Conservation (phyloP, 2,329 filamentous ascomycete genomes). For the Shiraia bambusicola region DNA sequence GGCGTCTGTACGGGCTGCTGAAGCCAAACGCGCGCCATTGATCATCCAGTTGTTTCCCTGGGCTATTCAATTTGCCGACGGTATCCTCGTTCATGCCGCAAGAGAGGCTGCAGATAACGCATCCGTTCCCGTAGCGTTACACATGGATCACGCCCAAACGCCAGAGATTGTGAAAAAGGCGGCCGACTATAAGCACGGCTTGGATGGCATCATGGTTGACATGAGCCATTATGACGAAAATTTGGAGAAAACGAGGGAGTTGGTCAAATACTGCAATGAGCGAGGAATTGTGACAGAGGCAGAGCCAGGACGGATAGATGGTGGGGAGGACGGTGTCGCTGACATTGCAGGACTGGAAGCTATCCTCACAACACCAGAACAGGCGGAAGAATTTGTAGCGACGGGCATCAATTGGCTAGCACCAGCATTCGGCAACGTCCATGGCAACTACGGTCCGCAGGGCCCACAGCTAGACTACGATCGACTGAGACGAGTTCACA, state of each 20-base stretch:
- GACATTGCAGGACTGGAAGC: constrained; percentile 61
- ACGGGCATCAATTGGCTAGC: constrained; percentile 75
- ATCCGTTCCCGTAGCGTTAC: constrained; percentile 61
- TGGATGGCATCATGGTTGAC: constrained; percentile 56
- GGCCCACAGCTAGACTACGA: constrained; percentile 53
- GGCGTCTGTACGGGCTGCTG: constrained; percentile 67
- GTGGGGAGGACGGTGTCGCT: constrained; percentile 72
- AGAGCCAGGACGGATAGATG: constrained; percentile 70
- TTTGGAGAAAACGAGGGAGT: constrained; percentile 62
- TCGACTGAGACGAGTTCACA: constrained; percentile 47
- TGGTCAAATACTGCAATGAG: constrained; percentile 64
- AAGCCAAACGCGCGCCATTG: constrained; percentile 65
- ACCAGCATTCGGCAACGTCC: constrained; percentile 75
- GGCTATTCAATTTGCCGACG: constrained; percentile 66
- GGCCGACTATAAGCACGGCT: constrained; percentile 49
- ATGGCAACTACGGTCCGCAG: constrained; percentile 69
- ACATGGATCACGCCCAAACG: constrained; percentile 68
- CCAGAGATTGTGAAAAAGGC: constrained; percentile 63
- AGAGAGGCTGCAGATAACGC: constrained; percentile 45
- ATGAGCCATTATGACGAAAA: constrained; percentile 75
- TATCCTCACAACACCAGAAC: constrained; percentile 66
- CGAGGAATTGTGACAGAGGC: constrained; percentile 69
- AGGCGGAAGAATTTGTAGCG: constrained; percentile 69
- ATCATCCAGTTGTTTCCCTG: constrained; percentile 76
- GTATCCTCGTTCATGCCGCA: constrained; percentile 48